phyloP scores from a whole-genome alignment of 352 stramenopile species.

The Globisporangium okanoganense region DNA sequence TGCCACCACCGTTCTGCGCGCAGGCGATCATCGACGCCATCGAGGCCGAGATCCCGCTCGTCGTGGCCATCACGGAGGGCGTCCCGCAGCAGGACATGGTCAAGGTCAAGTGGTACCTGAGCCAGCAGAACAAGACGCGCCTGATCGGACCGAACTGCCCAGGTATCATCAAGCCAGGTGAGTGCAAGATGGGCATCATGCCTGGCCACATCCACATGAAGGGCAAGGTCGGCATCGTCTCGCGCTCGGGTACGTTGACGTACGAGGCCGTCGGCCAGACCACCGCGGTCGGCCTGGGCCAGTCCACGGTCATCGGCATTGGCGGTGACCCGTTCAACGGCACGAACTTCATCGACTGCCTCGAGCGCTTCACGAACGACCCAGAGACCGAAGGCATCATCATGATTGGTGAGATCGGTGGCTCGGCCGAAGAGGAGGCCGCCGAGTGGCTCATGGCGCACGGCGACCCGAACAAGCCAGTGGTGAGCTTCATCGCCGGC shows the following conservation, averaged over 20 bases:
- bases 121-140: slow-evolving; percentile 91
- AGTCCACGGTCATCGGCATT: slow-evolving; percentile 99
- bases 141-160: slow-evolving; percentile 99
- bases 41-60: slow-evolving; percentile 93
- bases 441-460: slow-evolving; percentile 97
- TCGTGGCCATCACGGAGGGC: slow-evolving; percentile 99
- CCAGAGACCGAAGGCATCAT: slow-evolving; percentile 99
- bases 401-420: slow-evolving; percentile 99
- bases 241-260: slow-evolving; percentile 96
- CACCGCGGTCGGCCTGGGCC: slow-evolving; percentile 93
- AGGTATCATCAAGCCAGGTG: slow-evolving; percentile 99
- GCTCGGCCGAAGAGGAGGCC: slow-evolving; percentile 97
- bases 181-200: slow-evolving; percentile 99
- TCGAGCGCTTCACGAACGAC: slow-evolving; percentile 99
- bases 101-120: slow-evolving; percentile 95
- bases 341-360: slow-evolving; percentile 99
- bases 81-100: slow-evolving; percentile 99
- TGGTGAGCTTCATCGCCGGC: slow-evolving; percentile 99
- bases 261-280: slow-evolving; percentile 99
- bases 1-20: slow-evolving; percentile 98
- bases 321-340: slow-evolving; percentile 99
- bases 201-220: slow-evolving; percentile 98
- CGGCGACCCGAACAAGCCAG: slow-evolving; percentile 98
- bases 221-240: slow-evolving; percentile 99
- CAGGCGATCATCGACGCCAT: slow-evolving; percentile 98